Percentiles rank a stretch among this genome's conserved stretches.
phyloP scores from a whole-genome alignment of 352 stramenopile species.

The Blastocystis sp. region DNA sequence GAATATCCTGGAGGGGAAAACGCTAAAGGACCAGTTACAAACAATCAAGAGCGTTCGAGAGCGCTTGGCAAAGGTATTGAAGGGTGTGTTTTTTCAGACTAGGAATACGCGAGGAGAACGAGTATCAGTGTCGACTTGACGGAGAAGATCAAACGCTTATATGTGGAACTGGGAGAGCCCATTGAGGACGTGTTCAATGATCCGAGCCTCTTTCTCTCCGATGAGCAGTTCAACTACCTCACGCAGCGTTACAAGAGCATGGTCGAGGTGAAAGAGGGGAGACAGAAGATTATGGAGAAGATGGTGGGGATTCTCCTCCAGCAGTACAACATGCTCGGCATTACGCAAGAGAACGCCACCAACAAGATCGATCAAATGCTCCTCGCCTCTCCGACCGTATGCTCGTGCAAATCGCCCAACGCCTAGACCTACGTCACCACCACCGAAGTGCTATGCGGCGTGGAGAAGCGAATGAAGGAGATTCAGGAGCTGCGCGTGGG shows the following conservation, averaged over 20 bases:
- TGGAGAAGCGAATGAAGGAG: conserved; percentile 2
- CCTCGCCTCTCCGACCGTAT: not conserved
- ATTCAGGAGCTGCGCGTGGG: not conserved
- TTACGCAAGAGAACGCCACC: not conserved
- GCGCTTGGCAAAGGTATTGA: not conserved
- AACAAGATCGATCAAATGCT: conserved; percentile 1
- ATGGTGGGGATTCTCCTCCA: not conserved
- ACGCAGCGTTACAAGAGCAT: not conserved
- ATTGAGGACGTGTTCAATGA: conserved; percentile 19
- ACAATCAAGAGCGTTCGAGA: not conserved
- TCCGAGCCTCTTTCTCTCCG: conserved; percentile 10
- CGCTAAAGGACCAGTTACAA: not conserved
- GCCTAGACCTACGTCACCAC: not conserved
- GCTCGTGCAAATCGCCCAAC: not conserved
- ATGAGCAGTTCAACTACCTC: not conserved
- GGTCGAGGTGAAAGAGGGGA: not conserved
- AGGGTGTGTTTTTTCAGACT: not conserved
- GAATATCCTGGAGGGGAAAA: not conserved
- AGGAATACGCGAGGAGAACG: not conserved
- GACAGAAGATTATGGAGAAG: not conserved
- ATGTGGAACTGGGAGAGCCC: conserved; percentile 20
- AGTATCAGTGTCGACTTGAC: not conserved
- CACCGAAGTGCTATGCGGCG: not conserved
- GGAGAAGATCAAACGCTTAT: not conserved
- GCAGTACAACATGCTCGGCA: conserved; percentile 10